Evolutionary conservation across 192 early-diverging fungal genomes (phyloP).

Genomic region (Mortierella hygrophila): DNA sequence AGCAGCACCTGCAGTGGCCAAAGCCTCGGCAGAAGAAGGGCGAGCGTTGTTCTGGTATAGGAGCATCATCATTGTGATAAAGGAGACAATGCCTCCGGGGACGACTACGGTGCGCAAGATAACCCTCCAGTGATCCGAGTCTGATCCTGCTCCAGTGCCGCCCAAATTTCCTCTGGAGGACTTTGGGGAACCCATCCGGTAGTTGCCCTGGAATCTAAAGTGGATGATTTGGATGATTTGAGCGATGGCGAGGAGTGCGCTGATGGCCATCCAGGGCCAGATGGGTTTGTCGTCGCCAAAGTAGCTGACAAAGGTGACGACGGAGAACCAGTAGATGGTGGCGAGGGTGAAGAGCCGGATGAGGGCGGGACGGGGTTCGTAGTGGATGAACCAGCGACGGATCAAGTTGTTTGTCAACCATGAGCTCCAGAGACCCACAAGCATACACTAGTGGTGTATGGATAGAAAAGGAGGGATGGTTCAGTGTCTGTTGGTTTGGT

Average conservation of each 20-base stretch:
- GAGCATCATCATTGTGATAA: conserved; percentile 67
- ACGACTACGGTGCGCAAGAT: conserved; percentile 57
- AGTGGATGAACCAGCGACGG: conserved; percentile 69
- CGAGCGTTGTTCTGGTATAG: conserved; percentile 60
- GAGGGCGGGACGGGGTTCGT: conserved; percentile 65
- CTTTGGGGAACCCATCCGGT: conserved; percentile 9
- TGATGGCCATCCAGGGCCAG: conserved; percentile 69
- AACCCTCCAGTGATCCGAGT: conserved; percentile 17
- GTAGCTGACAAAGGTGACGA: conserved; percentile 63
- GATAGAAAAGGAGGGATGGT: neutral
- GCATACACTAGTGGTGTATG: conserved; percentile 57
- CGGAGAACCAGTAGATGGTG: conserved; percentile 64
- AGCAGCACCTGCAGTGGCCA: conserved; percentile 32
- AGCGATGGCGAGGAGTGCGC: conserved; percentile 57
- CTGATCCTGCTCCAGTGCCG: neutral
- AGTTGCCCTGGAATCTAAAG: conserved; percentile 34
- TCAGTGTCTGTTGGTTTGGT: neutral
- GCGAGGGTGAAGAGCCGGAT: conserved; percentile 65
- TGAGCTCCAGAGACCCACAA: conserved; percentile 70
- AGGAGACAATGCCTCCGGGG: conserved; percentile 62
- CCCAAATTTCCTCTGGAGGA: neutral
- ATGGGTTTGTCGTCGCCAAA: conserved; percentile 70
- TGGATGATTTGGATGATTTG: conserved; percentile 59
- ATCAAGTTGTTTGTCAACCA: conserved; percentile 68
- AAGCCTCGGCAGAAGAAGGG: conserved; percentile 47